Conservation (phyloP, 345 rosid genomes). For the Excoecaria cochinchinensis region DNA sequence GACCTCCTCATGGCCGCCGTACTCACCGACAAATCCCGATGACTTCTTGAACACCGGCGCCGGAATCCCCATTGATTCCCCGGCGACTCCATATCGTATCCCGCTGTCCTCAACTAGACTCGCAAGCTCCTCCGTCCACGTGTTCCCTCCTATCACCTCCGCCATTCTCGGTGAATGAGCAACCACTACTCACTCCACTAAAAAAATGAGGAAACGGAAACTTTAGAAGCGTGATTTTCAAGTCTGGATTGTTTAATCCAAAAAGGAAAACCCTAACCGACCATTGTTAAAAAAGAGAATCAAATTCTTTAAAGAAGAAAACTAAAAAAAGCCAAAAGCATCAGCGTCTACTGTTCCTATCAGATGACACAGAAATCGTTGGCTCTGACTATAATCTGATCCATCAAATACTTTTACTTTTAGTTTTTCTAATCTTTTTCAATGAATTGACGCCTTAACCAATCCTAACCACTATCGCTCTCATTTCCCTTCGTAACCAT, state of each 20-base stretch:
- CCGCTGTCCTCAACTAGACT: constrained; percentile 58
- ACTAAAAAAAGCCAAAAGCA: constrained; percentile 19
- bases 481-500: background rate
- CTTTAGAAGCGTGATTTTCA: constrained; percentile 64
- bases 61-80: constrained; percentile 38
- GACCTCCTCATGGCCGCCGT: constrained; percentile 21
- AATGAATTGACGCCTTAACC: constrained; percentile 35
- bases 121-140: constrained; percentile 79
- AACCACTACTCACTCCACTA: background rate
- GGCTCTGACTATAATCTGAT: constrained; percentile 35
- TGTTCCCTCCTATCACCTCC: constrained; percentile 49
- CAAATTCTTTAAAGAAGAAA: constrained; percentile 19
- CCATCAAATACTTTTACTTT: background rate
- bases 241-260: constrained; percentile 33
- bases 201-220: constrained; percentile 25
- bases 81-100: constrained; percentile 33
- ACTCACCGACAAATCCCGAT: constrained; percentile 14
- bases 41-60: constrained; percentile 21
- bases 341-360: constrained; percentile 4
- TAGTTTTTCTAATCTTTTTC: background rate
- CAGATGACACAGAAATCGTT: constrained; percentile 35
- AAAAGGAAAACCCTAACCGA: constrained; percentile 30
- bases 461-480: background rate
- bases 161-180: constrained; percentile 43
- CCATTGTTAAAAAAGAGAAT: constrained; percentile 43